Conservation (phyloP, 2,329 filamentous ascomycete species). For the Colletotrichum scovillei region DNA sequence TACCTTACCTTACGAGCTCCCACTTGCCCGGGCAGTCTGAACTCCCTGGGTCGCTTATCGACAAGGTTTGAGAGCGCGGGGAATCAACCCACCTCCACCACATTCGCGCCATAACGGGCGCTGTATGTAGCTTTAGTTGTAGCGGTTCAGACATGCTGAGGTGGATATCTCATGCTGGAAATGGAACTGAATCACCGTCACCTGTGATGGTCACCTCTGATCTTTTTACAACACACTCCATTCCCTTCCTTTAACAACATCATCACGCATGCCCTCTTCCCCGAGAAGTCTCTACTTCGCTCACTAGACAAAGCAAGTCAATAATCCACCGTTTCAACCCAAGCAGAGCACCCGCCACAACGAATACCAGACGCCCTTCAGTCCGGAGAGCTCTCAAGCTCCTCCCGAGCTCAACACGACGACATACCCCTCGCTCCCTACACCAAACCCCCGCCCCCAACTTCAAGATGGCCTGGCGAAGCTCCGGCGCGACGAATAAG, state of each 20-base stretch:
- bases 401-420: background rate
- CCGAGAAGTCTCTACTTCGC: background rate
- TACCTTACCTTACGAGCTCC: background rate
- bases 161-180: background rate
- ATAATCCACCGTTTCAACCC: background rate
- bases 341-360: background rate
- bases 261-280: background rate
- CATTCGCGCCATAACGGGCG: background rate
- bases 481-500: slow-evolving; percentile 79
- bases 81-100: background rate
- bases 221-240: background rate
- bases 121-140: background rate
- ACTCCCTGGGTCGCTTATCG: background rate
- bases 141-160: background rate
- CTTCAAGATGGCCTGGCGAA: slow-evolving; percentile 86
- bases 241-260: background rate
- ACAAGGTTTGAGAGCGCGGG: slow-evolving; percentile 10
- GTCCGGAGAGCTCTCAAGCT: slow-evolving; percentile 24
- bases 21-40: background rate
- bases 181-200: background rate
- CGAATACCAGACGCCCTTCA: slow-evolving; percentile 10
- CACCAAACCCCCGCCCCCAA: background rate
- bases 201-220: background rate
- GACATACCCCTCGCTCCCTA: background rate
- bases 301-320: background rate